phyloP scores from a whole-genome alignment of 2,329 filamentous ascomycete species.

The Fusarium albosuccineum region DNA sequence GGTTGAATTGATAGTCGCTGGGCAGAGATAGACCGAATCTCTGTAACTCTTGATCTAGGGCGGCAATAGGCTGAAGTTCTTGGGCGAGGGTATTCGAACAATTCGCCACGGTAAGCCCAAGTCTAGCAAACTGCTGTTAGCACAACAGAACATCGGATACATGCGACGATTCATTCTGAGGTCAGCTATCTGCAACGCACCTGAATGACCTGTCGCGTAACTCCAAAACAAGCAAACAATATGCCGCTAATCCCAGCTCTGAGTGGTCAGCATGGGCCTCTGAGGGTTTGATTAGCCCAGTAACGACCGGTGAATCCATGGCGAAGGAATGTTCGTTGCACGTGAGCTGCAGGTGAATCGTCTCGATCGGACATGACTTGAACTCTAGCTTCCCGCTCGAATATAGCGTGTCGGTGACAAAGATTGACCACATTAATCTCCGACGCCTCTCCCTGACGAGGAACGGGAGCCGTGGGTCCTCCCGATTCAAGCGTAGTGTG shows the following conservation, averaged over 20 bases:
- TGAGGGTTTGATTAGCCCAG: not conserved
- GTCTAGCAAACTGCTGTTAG: too few species aligned
- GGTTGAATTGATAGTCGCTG: slow-evolving; percentile 25
- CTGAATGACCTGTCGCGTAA: slow-evolving; percentile 21
- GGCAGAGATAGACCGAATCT: slow-evolving; percentile 16
- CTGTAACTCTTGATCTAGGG: too few species aligned
- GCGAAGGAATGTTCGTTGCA: slow-evolving; percentile 24
- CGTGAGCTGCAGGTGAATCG: slow-evolving; percentile 11
- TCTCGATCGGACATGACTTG: slow-evolving; percentile 14
- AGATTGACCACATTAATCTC: slow-evolving; percentile 43
- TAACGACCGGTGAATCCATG: slow-evolving; percentile 11
- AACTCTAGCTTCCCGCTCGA: slow-evolving; percentile 29
- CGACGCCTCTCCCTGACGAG: slow-evolving; percentile 32
- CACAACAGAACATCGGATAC: too few species aligned
- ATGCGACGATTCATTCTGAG: too few species aligned
- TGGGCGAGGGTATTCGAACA: too few species aligned
- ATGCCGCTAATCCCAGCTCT: not conserved
- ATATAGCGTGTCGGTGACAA: slow-evolving; percentile 25
- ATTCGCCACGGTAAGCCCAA: too few species aligned
- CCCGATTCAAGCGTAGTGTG: slow-evolving; percentile 40
- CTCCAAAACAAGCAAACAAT: slow-evolving; percentile 18
- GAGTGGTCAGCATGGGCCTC: too few species aligned
- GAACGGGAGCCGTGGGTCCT: slow-evolving; percentile 30
- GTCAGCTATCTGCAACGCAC: too few species aligned
- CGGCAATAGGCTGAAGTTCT: too few species aligned